phyloP scores from a whole-genome alignment of 306 rosid genomes.

The Coriaria nepalensis region DNA sequence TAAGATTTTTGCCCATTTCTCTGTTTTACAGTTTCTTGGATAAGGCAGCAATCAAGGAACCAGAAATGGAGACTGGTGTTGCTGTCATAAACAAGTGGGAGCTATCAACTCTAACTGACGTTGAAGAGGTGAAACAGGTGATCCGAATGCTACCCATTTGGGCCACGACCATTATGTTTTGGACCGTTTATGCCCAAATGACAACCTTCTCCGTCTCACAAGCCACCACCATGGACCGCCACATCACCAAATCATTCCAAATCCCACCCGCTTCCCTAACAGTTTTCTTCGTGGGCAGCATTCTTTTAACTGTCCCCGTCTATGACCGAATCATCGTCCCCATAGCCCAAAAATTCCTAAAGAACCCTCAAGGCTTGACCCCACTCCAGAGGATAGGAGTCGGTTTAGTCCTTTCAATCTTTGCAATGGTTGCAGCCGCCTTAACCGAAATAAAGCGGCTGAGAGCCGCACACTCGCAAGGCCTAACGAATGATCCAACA shows the following conservation, averaged over 20 bases:
- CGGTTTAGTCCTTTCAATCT: slow-evolving; percentile 7
- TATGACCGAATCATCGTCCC: slow-evolving; percentile 58
- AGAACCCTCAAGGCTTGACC: slow-evolving; percentile 14
- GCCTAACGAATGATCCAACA: not conserved
- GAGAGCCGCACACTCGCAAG: not conserved
- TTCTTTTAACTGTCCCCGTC: slow-evolving; percentile 62
- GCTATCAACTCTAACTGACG: slow-evolving; percentile 55
- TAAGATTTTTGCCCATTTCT: too few species aligned
- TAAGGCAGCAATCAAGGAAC: slow-evolving; percentile 52
- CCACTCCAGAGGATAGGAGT: slow-evolving; percentile 13
- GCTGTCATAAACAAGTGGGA: slow-evolving; percentile 40
- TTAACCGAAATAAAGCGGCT: slow-evolving; percentile 8
- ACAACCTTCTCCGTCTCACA: slow-evolving; percentile 87
- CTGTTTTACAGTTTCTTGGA: slow-evolving; percentile 56
- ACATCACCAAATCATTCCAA: slow-evolving; percentile 49
- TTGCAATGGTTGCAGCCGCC: slow-evolving; percentile 16
- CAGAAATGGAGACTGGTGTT: slow-evolving; percentile 5
- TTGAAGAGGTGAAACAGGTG: slow-evolving; percentile 71
- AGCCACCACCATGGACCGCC: slow-evolving; percentile 78
- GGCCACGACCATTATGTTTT: slow-evolving; percentile 79
- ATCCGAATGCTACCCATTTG: slow-evolving; percentile 77
- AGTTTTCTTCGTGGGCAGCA: slow-evolving; percentile 66
- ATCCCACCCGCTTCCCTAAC: slow-evolving; percentile 78
- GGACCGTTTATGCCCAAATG: slow-evolving; percentile 90
- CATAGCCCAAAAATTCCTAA: not conserved